Base-by-base conservation (phyloP, 176 grass and related monocot genomes). In the Oropetium thomaeum region DNA sequence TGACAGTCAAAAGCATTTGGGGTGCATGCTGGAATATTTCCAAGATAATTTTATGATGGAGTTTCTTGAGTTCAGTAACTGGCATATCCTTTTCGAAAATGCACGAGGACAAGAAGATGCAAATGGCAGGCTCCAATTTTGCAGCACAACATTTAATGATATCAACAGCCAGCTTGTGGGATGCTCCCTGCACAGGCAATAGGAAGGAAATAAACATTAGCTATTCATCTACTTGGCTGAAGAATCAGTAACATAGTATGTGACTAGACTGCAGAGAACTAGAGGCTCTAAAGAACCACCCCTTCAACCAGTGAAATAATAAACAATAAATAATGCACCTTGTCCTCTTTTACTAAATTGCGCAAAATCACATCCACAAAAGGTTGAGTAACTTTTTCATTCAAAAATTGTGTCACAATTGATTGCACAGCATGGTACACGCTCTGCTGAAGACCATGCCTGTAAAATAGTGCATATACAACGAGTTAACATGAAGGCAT, bases 1-100 rank as follows among this genome's bases (percentile, higher is more conserved):
- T 91, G 71, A 98, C 86, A 81, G 75, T 69, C 65, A 83, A 88
- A 49, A 94, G 88, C 81, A 91, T 92, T 32, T 70, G 74, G 58
- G 91, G 95, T 74, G 91, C 87, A 80, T 81, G 89, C 76, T 87
- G 88, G 74, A 89, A 94, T 69, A 98, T 80, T 85, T 98, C 91
- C 69, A 94, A 49, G 83, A 98, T 94, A 89, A 98, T 62, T 75
- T 83, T 81, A 82, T 91, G 93, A 66, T 93, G 79, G 60, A 58
- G 35, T 83, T 86, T 93, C 60, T 57, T 79, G 42, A 76, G 43
- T 53, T 88, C 85, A 77, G 78, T 85, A 78, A 53, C 72, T 0
- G 81, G 86, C 32, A 74, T 61, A 79, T 81, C 84, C 57, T 81
- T 89, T 49, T 80, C 84, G 28, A 83, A 78, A 84, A 92, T 87